Conservation (phyloP, 2,329 filamentous ascomycete species). For the Ceratocystis destructans region DNA sequence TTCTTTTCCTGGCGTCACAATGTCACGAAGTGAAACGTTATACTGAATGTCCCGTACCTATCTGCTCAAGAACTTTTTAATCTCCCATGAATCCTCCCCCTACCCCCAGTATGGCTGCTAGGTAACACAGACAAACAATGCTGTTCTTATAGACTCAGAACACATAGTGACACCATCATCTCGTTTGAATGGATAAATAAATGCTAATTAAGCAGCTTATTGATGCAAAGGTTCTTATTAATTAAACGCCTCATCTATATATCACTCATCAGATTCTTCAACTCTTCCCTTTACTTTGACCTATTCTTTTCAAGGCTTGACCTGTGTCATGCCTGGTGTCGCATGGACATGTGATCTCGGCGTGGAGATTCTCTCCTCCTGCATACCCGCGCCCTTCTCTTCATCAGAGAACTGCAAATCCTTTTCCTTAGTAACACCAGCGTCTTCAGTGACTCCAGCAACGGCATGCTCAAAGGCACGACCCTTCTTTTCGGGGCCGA, state of each 20-base stretch:
- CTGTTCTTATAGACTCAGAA: too few species aligned
- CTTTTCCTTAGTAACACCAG: slow-evolving; percentile 16
- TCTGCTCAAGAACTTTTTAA: too few species aligned
- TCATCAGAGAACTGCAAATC: slow-evolving; percentile 18
- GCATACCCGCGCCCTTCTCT: slow-evolving; percentile 15
- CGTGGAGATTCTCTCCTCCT: slow-evolving; percentile 4
- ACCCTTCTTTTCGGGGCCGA: slow-evolving; percentile 64
- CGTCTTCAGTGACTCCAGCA: slow-evolving; percentile 24
- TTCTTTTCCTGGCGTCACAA: too few species aligned
- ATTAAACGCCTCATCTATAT: not conserved
- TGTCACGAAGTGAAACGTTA: too few species aligned
- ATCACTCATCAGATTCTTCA: not conserved
- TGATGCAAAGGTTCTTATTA: not conserved
- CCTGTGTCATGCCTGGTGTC: not conserved
- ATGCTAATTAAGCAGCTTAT: not conserved
- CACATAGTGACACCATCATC: too few species aligned
- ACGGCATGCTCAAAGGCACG: slow-evolving; percentile 50
- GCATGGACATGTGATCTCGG: not conserved
- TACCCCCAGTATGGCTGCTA: too few species aligned
- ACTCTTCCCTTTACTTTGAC: not conserved
- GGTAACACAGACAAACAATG: too few species aligned
- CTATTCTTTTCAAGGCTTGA: not conserved
- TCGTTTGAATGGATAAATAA: too few species aligned
- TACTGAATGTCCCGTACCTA: too few species aligned
- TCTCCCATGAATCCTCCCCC: too few species aligned